Evolutionary conservation across 1,284 basidiomycete species (phyloP).

Genomic region (Cutaneotrichosporon sp.): DNA sequence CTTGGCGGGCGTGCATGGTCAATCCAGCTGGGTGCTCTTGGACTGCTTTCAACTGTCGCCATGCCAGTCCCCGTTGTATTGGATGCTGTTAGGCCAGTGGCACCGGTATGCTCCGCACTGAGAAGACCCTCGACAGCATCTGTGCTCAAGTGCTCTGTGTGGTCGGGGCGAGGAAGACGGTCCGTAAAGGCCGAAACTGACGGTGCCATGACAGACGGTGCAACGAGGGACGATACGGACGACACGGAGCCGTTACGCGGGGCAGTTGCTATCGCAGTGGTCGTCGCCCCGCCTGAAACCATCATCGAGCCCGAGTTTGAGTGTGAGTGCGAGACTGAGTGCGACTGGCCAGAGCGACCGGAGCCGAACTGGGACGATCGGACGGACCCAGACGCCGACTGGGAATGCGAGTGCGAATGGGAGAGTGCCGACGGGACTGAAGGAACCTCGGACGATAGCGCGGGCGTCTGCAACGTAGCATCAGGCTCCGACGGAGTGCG

Average conservation of each 20-base stretch:
- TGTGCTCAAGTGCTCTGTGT: background rate
- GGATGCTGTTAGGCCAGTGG: background rate
- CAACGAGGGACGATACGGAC: background rate
- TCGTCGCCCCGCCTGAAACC: too few species aligned
- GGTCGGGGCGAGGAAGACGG: background rate
- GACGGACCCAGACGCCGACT: too few species aligned
- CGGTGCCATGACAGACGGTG: background rate
- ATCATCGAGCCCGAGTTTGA: background rate
- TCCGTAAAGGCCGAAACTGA: background rate
- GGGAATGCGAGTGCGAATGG: too few species aligned
- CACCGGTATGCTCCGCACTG: background rate
- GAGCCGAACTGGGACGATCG: too few species aligned
- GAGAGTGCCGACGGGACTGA: too few species aligned
- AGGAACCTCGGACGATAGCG: background rate
- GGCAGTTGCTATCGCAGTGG: too few species aligned
- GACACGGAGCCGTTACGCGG: background rate
- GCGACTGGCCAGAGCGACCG: background rate
- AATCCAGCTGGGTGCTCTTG: background rate
- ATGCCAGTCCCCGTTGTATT: background rate
- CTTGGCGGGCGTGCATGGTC: background rate
- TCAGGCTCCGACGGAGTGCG: too few species aligned
- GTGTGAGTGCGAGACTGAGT: background rate
- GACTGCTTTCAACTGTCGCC: background rate
- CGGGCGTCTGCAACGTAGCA: background rate
- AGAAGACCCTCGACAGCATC: background rate